Conservation (phyloP, 495 filamentous ascomycete species). For the Annulohypoxylon stygium region DNA sequence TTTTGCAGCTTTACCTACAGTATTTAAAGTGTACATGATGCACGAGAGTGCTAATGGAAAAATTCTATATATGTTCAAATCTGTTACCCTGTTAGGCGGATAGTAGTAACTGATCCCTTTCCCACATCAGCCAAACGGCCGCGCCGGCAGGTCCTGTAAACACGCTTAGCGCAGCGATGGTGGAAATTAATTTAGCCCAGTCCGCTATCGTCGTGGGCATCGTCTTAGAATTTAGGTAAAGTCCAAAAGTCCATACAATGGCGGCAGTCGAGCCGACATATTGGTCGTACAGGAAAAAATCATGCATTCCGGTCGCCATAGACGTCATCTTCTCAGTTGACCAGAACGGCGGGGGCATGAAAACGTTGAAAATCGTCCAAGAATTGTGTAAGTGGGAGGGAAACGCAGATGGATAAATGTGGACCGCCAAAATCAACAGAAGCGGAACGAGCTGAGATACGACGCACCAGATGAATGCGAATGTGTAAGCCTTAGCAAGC, state of each 20-base stretch:
- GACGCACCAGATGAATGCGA: constrained; percentile 35
- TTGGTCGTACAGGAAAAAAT: constrained; percentile 42
- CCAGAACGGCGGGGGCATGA: constrained; percentile 35
- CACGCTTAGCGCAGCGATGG: constrained; percentile 25
- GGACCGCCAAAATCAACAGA: constrained; percentile 20
- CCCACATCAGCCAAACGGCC: constrained; percentile 40
- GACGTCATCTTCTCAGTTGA: constrained; percentile 31
- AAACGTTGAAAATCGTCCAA: constrained; percentile 36
- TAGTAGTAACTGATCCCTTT: constrained; percentile 31
- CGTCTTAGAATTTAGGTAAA: constrained; percentile 36
- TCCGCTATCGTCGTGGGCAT: constrained; percentile 10
- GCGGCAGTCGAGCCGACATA: constrained; percentile 37
- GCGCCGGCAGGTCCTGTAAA: constrained; percentile 34
- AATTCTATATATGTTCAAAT: constrained; percentile 7
- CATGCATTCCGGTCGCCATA: constrained; percentile 37
- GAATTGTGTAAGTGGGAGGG: constrained; percentile 14
- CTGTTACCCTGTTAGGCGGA: constrained; percentile 1
- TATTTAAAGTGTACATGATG: background rate
- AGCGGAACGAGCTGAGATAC: constrained; percentile 33
- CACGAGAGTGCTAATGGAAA: background rate
- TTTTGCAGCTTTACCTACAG: background rate
- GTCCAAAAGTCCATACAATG: constrained; percentile 25
- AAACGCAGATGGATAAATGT: constrained; percentile 23
- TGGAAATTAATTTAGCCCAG: constrained; percentile 28
- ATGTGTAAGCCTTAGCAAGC: constrained; percentile 36